Conservation (phyloP, 441 rosid species). For the Pelargonium myrrhifolium region DNA sequence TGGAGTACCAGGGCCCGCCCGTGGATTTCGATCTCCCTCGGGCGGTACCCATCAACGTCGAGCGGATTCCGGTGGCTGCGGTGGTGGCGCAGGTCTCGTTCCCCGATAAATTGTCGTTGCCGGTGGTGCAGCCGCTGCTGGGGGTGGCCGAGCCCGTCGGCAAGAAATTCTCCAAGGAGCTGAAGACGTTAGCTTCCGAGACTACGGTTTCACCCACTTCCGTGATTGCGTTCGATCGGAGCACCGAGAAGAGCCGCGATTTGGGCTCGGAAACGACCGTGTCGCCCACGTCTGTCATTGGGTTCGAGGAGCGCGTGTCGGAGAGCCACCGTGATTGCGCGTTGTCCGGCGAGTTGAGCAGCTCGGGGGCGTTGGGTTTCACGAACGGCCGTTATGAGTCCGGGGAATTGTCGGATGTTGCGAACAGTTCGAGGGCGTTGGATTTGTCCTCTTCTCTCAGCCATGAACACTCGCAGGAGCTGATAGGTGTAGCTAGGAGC, state of each 20-base stretch:
- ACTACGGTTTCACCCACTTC: slow-evolving; percentile 40
- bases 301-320: slow-evolving; percentile 31
- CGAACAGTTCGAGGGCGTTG: slow-evolving; percentile 27
- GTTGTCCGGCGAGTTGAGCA: slow-evolving; percentile 57
- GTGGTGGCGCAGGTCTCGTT: slow-evolving; percentile 64
- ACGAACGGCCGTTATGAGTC: slow-evolving; percentile 36
- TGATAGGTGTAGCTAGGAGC: slow-evolving; percentile 21
- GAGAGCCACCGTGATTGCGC: slow-evolving; percentile 31
- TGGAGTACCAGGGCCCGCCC: slow-evolving; percentile 86
- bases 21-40: slow-evolving; percentile 71
- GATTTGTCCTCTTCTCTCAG: slow-evolving; percentile 25
- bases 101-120: slow-evolving; percentile 49
- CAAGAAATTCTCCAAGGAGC: slow-evolving; percentile 35
- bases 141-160: slow-evolving; percentile 30
- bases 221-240: slow-evolving; percentile 21
- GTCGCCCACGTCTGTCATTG: slow-evolving; percentile 71
- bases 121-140: slow-evolving; percentile 71
- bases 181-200: slow-evolving; percentile 8
- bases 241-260: slow-evolving; percentile 19
- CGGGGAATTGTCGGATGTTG: slow-evolving; percentile 42
- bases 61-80: slow-evolving; percentile 74
- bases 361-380: slow-evolving; percentile 43
- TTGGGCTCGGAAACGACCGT: slow-evolving; percentile 57
- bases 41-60: slow-evolving; percentile 74
- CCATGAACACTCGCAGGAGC: slow-evolving; percentile 28